These are phyloP conservation scores for Rosa hybrid DNA, from an alignment of 331 rosid genomes.

Conservation along the genomic window DNA sequence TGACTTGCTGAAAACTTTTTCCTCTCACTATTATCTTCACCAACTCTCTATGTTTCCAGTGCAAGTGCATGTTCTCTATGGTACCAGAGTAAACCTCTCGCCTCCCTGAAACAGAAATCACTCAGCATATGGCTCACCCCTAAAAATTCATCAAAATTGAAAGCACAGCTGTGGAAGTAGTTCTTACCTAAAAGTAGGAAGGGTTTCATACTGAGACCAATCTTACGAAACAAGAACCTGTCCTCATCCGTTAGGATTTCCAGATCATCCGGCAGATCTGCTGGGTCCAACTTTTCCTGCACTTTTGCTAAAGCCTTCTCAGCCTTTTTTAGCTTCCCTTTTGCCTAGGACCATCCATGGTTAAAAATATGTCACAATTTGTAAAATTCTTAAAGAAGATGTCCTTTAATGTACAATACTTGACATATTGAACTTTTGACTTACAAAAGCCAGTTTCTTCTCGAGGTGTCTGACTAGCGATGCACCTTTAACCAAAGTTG, in stretches of 20 bases:
- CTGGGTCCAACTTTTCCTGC: constrained; percentile 63
- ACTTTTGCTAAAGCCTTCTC: constrained; percentile 72
- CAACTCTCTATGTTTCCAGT: constrained; percentile 89
- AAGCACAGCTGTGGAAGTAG: constrained; percentile 31
- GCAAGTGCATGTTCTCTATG: constrained; percentile 94
- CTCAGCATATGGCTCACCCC: constrained; percentile 15
- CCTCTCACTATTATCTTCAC: constrained; percentile 82
- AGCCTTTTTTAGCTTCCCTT: constrained; percentile 65
- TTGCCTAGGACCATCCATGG: constrained; percentile 59
- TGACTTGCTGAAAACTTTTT: constrained; percentile 66
- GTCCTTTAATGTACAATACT: not conserved
- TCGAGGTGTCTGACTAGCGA: constrained; percentile 55
- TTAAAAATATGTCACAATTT: constrained; percentile 30
- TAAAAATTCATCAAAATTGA: constrained; percentile 26
- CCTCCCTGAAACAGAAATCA: constrained; percentile 60
- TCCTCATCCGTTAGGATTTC: constrained; percentile 84
- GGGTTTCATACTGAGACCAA: constrained; percentile 91
- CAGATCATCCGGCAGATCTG: constrained; percentile 82
- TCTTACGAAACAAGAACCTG: constrained; percentile 79
- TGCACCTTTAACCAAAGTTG: constrained; percentile 51
- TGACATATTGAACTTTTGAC: constrained; percentile 29
- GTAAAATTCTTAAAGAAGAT: not conserved
- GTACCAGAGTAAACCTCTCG: constrained; percentile 86
- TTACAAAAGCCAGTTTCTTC: constrained; percentile 66
- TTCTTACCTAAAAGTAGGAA: constrained; percentile 72